Conservation (phyloP, 768 basidiomycete species). For the Lentinus brumalis region DNA sequence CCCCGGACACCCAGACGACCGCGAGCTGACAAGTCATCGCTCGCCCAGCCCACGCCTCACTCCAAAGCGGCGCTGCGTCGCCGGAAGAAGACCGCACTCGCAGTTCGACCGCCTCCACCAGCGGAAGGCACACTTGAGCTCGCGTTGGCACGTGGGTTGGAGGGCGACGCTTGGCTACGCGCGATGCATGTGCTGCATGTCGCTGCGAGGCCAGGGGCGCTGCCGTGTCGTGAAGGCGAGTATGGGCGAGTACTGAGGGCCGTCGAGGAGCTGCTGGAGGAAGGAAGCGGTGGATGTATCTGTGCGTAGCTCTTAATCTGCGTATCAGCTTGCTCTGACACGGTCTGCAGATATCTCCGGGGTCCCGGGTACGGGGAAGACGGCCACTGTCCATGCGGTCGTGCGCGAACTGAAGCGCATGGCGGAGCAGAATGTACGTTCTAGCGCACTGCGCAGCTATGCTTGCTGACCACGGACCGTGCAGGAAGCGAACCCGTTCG, state of each 20-base stretch:
- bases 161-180: constrained; percentile 73
- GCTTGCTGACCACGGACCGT: neutral
- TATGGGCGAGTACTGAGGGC: constrained; percentile 72
- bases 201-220: constrained; percentile 82
- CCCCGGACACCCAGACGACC: constrained; percentile 20
- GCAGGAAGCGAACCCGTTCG: constrained; percentile 92
- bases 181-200: constrained; percentile 94
- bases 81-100: constrained; percentile 41
- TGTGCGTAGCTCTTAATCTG: constrained; percentile 55
- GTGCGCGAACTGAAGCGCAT: constrained; percentile 87
- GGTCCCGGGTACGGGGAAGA: constrained; percentile 98
- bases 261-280: constrained; percentile 85
- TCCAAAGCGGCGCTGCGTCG: constrained; percentile 67
- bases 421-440: constrained; percentile 75
- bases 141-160: constrained; percentile 26
- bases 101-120: constrained; percentile 38
- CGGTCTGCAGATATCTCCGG: constrained; percentile 83
- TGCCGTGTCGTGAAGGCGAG: constrained; percentile 90
- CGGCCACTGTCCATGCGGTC: constrained; percentile 94
- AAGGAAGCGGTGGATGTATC: constrained; percentile 92
- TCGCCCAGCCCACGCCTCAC: constrained; percentile 72
- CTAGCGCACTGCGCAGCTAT: neutral
- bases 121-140: constrained; percentile 37
- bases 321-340: neutral
- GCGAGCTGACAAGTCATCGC: constrained; percentile 33